Evolutionary conservation across 208 protist genomes (phyloP), one percentile per base, ranked within the genome.

Genomic region (Acanthamoeba quina): DNA sequence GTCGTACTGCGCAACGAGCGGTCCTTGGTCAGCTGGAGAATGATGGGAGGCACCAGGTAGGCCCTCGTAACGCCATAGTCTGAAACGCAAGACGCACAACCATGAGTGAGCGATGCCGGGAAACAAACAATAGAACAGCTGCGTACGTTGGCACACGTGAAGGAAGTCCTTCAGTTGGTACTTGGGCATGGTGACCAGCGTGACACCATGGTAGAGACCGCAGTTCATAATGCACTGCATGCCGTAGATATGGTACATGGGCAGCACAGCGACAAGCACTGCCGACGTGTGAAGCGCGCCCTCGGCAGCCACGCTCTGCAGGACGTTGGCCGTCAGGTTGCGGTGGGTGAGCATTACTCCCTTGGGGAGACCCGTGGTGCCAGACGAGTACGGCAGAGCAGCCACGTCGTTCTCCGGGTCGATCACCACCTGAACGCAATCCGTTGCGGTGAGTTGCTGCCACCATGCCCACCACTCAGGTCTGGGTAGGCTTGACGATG

Each of bases 311-410:
- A 97, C 90, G n/a, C 26, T 60, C 95, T 98, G 97, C 41, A 97
- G 92, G 5, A 98, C 92, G 90, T 98, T 98, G 21, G 98, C 96
- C 1, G 99, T 96, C 13, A 99, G 88, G 95, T 98, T 99, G 85
- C 95, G 95, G 96, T 99, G 98, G 13, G 98, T 98, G 41, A 99
- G 97, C 97, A 98, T 98, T n/a, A 99, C 98, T 24, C 98, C 98
- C 95, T 99, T 99, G 44, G 98, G 98, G n/a, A 98, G 93, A 9
- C 68, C 98, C 13, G 92, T 98, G 11, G 98, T 99, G n/a, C 98
- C 98, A 34, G 96, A 96, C 29, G 78, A 86, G 52, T 86, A 86
- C 17, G 78, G 78, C 47, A 86, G 41, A 34, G 24, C 78, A 2
- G 52, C 78, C 41, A 60, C 52, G 19, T 86, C 78, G 47, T 52